Base-by-base conservation (phyloP, 371 early-diverging fungal genomes). In the Mortierella sp. region DNA sequence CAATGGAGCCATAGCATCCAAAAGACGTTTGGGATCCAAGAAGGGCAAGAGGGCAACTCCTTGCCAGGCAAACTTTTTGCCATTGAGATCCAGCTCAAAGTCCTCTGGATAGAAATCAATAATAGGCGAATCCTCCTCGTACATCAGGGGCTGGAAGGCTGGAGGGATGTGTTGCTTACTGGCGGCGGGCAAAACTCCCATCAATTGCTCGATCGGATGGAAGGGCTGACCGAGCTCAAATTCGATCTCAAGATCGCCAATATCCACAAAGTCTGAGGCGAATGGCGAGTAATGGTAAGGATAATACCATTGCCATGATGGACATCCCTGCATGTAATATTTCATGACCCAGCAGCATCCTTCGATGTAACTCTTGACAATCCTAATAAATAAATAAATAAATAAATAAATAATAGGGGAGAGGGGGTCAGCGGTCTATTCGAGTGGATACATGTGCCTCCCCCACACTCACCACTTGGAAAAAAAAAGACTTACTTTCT, bases 271-370 rank as follows among this genome's bases (percentile, higher is more conserved):
- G 82, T 98, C 97, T 6, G 91, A 90, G 4, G 96, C 95, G 84
- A 97, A 95, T 14, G 99, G 99, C 21, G 99, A 96, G 83, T 98
- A 99, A 83, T 99, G 96, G 82, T 94, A 96, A 4, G 99, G 99
- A 81, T 95, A 99, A 85, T 92, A 99, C 98, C 98, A 99, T 44
- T 94, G 91, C 99, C 99, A 99, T 23, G 97, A 96, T 15, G 92
- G 94, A 66, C 94, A 93, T 21, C 98, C 91, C 75, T 92, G 89
- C 82, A 96, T 97, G 76, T 99, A 99, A 83, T 99, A 99, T 72
- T 92, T 91, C 63, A 98, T 91, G 26, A 99, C 97, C 99, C 99
- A 99, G 71, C 94, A 93, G 43, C 99, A 86, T n/a, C 99, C 99
- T 80, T 97, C 96, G 51, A 98, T 89, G 72, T 99, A 99, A 58